phyloP scores from a whole-genome alignment of 2,329 filamentous ascomycete species.

The Pleurostoma richardsiae region DNA sequence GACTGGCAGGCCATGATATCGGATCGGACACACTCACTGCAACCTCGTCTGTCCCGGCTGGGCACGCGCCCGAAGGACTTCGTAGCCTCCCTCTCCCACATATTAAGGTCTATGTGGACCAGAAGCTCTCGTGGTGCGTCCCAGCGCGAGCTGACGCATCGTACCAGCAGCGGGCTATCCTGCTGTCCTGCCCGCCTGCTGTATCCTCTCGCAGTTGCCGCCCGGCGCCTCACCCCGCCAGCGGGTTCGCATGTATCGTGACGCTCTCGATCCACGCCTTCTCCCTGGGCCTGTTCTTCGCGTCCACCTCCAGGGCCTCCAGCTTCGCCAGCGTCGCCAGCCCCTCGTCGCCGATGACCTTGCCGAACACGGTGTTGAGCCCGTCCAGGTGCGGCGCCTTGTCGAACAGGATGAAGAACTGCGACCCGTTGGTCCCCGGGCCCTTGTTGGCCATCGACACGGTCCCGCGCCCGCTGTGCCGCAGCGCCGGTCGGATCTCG shows the following conservation, averaged over 20 bases:
- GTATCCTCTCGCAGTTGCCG: background rate
- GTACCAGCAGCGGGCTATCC: too few relatives aligned
- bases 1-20: too few relatives aligned
- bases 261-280: constrained; percentile 62
- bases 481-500: constrained; percentile 68
- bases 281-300: constrained; percentile 70
- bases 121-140: too few relatives aligned
- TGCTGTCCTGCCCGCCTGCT: too few relatives aligned
- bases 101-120: too few relatives aligned
- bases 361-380: constrained; percentile 79
- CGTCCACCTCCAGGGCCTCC: constrained; percentile 69
- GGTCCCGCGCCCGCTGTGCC: constrained; percentile 64
- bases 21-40: too few relatives aligned
- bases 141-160: too few relatives aligned
- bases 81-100: too few relatives aligned
- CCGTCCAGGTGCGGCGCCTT: constrained; percentile 77
- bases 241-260: constrained; percentile 74
- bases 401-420: constrained; percentile 78
- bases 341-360: constrained; percentile 62
- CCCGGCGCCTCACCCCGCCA: constrained; percentile 51
- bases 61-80: too few relatives aligned
- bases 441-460: constrained; percentile 79
- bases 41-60: too few relatives aligned
- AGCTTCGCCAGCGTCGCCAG: constrained; percentile 63
- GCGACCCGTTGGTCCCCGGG: constrained; percentile 66